Evolutionary conservation across 441 rosid genomes (phyloP).

Genomic region (Manihot esculenta): DNA sequence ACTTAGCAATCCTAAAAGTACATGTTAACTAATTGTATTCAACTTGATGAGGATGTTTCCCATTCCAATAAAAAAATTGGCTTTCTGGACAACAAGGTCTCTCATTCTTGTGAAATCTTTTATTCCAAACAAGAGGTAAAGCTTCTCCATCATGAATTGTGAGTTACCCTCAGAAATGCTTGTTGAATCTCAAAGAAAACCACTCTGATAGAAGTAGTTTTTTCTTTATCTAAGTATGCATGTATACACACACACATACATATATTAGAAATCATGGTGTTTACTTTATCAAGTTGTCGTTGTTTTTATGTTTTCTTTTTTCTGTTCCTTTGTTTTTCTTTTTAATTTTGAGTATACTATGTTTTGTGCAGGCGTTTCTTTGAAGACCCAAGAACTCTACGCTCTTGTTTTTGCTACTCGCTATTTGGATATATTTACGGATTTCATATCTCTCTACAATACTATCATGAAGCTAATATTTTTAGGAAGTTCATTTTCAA

Average conservation of each 20-base stretch:
- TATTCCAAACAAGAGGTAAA: too few relatives aligned
- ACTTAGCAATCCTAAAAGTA: background rate
- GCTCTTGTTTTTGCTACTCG: constrained; percentile 80
- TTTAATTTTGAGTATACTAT: background rate
- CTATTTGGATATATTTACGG: constrained; percentile 80
- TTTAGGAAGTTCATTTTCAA: constrained; percentile 77
- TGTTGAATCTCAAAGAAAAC: background rate
- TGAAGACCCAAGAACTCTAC: constrained; percentile 91
- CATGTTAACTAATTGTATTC: background rate
- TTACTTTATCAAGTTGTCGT: background rate
- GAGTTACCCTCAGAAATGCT: background rate
- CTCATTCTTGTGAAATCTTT: background rate
- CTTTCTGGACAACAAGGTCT: background rate
- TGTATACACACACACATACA: too few relatives aligned
- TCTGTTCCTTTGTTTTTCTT: too few relatives aligned
- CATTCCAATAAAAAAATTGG: background rate
- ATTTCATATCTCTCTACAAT: constrained; percentile 74
- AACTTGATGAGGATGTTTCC: background rate
- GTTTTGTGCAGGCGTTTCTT: constrained; percentile 62
- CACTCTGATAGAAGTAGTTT: too few relatives aligned
- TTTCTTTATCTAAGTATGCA: too few relatives aligned
- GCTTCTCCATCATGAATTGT: background rate
- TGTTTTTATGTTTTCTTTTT: too few relatives aligned
- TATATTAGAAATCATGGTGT: background rate
- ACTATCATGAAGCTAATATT: constrained; percentile 84